phyloP scores from a whole-genome alignment of 257 asterid species.

The Capsicum rhomboideum region DNA sequence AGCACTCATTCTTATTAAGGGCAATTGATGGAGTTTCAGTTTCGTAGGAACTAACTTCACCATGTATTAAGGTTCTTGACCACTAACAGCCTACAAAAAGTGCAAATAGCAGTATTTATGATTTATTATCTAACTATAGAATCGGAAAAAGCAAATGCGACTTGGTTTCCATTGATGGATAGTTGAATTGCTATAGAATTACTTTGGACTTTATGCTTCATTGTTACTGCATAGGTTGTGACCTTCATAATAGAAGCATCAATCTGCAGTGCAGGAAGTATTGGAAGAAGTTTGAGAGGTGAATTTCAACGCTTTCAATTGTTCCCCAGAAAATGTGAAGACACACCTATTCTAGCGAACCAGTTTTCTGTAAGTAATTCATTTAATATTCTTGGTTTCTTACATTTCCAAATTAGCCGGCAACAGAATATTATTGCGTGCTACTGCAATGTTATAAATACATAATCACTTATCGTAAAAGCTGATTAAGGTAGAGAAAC shows the following conservation, averaged over 20 bases:
- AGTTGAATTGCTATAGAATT: not conserved
- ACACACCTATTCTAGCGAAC: slow-evolving; percentile 69
- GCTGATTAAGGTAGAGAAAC: not conserved
- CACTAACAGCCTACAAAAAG: not conserved
- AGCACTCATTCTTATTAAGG: not conserved
- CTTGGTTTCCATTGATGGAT: not conserved
- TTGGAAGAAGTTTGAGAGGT: slow-evolving; percentile 89
- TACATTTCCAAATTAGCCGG: not conserved
- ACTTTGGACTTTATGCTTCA: not conserved
- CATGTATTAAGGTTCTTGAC: not conserved
- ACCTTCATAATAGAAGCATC: slow-evolving; percentile 4
- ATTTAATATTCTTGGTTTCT: not conserved
- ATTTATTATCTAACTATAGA: not conserved
- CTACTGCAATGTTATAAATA: not conserved
- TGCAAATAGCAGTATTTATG: not conserved
- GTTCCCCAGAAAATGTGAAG: slow-evolving; percentile 88
- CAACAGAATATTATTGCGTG: not conserved
- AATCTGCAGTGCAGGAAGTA: slow-evolving; percentile 86
- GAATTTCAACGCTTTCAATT: slow-evolving; percentile 85
- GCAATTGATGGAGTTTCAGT: not conserved
- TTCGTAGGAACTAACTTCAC: not conserved
- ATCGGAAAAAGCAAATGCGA: not conserved
- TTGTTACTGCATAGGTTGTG: not conserved
- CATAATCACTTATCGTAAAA: not conserved
- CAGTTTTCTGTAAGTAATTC: slow-evolving; percentile 84